phyloP scores from a whole-genome alignment of 2,329 filamentous ascomycete genomes.

The Raffaelea arxii region DNA sequence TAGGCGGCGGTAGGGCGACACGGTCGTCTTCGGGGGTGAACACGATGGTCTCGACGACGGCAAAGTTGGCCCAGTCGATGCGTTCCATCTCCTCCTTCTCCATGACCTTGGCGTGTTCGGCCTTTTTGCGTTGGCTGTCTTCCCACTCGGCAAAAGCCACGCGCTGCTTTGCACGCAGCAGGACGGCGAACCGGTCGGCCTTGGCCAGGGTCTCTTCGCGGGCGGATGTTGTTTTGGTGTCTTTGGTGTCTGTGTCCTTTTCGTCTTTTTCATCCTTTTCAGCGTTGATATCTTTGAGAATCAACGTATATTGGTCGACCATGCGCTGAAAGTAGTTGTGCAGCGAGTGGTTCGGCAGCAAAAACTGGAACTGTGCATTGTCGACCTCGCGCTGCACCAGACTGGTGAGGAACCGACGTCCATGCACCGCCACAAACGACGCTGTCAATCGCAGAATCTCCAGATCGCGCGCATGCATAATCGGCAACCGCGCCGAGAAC shows the following conservation, averaged over 20 bases:
- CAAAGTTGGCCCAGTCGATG: constrained; percentile 97
- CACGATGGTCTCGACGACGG: constrained; percentile 86
- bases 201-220: constrained; percentile 56
- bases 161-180: constrained; percentile 73
- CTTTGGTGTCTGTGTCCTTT: constrained; percentile 65
- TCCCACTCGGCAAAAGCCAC: constrained; percentile 82
- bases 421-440: constrained; percentile 86
- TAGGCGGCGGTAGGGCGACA: constrained; percentile 77
- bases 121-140: constrained; percentile 80
- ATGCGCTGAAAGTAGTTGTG: constrained; percentile 92
- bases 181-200: constrained; percentile 67
- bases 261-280: not conserved
- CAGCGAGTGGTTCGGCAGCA: constrained; percentile 88
- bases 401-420: constrained; percentile 81
- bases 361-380: constrained; percentile 94
- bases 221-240: constrained; percentile 58
- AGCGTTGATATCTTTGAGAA: constrained; percentile 35
- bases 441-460: constrained; percentile 68
- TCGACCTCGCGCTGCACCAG: constrained; percentile 79
- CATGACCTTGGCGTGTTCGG: constrained; percentile 75
- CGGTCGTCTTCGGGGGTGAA: constrained; percentile 87
- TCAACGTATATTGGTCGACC: constrained; percentile 83
- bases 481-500: constrained; percentile 94
- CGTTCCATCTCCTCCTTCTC: constrained; percentile 68
- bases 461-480: constrained; percentile 90